Base-by-base conservation (phyloP, 257 asterid species). In the Thymus quinquecostatus region DNA sequence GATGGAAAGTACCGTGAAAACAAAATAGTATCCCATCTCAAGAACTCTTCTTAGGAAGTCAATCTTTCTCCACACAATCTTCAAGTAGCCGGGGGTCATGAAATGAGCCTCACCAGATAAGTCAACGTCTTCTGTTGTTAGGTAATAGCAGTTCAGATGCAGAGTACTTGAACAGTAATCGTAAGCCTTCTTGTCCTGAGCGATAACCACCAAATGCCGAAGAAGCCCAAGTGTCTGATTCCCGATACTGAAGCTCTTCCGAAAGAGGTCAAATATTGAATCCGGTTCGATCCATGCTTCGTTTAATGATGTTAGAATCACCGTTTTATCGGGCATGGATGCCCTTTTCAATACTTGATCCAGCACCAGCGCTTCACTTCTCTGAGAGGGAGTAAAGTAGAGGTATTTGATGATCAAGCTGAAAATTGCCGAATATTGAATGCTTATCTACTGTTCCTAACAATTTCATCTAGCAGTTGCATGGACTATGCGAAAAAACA, bases 61-160 rank as follows among this genome's bases (percentile, higher is more conserved):
- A 48, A 79, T 71, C 80, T 86, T 79, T 65, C 82, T 75, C 90
- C 92, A 86, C 89, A 86, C 77, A 83, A 84, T 82, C 77, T 70
- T 75, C 43, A 86, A 53, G 69, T 86, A 82, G 49, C 58, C 75
- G 21, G 54, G 68, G 3, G 79, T 60, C 87, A 82, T 84, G 75
- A 66, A 86, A 66, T 29, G 51, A 8, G 83, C 84, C 79, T 76
- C 83, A 1, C 81, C 76, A 5, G 89, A 80, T 64, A 84, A 86
- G 71, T 86, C 74, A 38, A 4, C 60, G 2, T 70, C 81, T 14
- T 77, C 58, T 5, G 86, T 79, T 12, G 70, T 74, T 3, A 86
- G 78, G 29, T 64, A 64, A 12, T 78, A 80, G 64, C 89, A 86
- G 80, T 86, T 68, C n/a, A 72, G 64, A 27, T 76, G 79, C 45